These are phyloP conservation scores for Phascolomyces articulosus DNA, from an alignment of 371 early-diverging fungal genomes.

Conservation along the genomic window DNA sequence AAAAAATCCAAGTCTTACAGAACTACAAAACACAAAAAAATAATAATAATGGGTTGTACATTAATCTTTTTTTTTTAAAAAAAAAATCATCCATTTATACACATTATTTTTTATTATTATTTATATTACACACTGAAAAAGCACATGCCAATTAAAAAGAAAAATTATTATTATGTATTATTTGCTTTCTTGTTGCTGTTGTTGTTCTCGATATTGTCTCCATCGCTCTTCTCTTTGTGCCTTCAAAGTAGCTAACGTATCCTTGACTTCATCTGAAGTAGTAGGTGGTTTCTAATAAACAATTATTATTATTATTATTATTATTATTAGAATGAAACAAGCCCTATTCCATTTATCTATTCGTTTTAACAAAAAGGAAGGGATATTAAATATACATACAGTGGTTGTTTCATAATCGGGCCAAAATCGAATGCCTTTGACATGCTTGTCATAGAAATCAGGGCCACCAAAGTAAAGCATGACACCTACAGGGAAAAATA, in stretches of 20 bases:
- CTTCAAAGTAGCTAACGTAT: constrained; percentile 43
- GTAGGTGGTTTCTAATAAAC: constrained; percentile 53
- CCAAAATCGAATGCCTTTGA: constrained; percentile 56
- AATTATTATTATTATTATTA: no score
- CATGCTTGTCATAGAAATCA: constrained; percentile 51
- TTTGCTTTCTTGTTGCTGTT: constrained; percentile 11
- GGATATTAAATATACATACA: no score
- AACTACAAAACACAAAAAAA: no score
- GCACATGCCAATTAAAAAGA: no score
- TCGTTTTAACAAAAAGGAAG: no score
- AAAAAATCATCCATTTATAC: not conserved
- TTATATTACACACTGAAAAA: no score
- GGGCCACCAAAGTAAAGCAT: constrained; percentile 64
- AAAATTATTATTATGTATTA: constrained; percentile 2
- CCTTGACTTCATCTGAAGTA: constrained; percentile 44
- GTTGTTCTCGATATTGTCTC: constrained; percentile 33
- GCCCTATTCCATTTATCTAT: no score
- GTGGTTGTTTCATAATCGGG: constrained; percentile 48
- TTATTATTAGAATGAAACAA: no score
- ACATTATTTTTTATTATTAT: not conserved
- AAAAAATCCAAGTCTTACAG: constrained; percentile 6
- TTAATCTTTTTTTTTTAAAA: not conserved
- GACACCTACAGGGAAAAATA: constrained; percentile 54
- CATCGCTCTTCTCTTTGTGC: constrained; percentile 52
- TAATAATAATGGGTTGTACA: no score